phyloP scores from a whole-genome alignment of 2,329 filamentous ascomycete genomes.

The Setomelanomma holmii region DNA sequence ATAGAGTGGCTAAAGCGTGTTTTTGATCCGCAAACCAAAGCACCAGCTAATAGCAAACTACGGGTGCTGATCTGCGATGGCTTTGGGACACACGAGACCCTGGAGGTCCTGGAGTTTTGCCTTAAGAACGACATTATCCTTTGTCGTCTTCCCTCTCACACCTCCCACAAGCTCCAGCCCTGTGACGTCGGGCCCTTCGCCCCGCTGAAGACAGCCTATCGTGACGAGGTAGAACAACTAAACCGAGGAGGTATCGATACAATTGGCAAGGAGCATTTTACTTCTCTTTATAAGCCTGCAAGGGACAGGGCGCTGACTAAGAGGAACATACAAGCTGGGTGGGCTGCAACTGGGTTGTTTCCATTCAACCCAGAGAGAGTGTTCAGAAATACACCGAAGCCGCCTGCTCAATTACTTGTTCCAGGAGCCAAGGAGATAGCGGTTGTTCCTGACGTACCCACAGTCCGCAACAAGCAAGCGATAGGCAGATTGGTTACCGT shows the following conservation, averaged over 20 bases:
- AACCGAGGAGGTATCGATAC: conserved; percentile 10
- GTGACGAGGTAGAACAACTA: conserved; percentile 7
- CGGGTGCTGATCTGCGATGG: too few species aligned
- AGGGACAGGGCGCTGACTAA: too few species aligned
- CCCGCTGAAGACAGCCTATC: conserved; percentile 15
- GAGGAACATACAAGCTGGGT: too few species aligned
- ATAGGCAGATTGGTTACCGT: too few species aligned
- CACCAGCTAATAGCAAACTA: conserved; percentile 34
- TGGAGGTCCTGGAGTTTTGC: conserved; percentile 42
- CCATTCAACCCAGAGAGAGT: conserved; percentile 26
- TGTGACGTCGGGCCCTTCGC: conserved; percentile 13
- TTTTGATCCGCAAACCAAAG: conserved; percentile 45
- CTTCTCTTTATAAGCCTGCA: too few species aligned
- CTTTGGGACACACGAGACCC: conserved; percentile 33
- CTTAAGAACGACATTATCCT: conserved; percentile 35
- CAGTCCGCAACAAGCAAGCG: not conserved
- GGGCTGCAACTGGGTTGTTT: too few species aligned
- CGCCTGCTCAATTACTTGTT: conserved; percentile 9
- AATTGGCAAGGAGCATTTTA: conserved; percentile 20
- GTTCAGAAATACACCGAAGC: conserved; percentile 27
- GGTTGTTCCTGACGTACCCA: not conserved
- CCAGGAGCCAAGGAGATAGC: not conserved
- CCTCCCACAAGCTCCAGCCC: too few species aligned
- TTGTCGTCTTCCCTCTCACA: too few species aligned
- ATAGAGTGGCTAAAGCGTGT: conserved; percentile 45